Evolutionary conservation across 306 rosid genomes (phyloP), one percentile per base, ranked within the genome.

Genomic region (Dalbergia cultrata): DNA sequence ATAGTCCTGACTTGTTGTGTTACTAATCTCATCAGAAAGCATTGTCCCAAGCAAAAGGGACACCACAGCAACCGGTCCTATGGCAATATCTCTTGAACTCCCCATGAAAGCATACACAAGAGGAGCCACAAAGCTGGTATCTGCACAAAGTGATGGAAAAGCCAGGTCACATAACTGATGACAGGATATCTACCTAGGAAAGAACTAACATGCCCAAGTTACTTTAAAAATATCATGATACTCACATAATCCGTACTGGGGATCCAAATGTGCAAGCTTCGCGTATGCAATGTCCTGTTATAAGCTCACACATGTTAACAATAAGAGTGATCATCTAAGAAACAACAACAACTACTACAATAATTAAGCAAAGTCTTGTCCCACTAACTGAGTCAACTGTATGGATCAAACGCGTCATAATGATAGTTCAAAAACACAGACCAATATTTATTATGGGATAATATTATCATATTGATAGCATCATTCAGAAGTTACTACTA

Each of bases 41-140:
- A 82, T 16, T 13, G 84, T 86, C 8, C 98, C 98, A 64, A 93
- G 92, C 84, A 93, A 79, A 52, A 93, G 91, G 44, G 98, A 93
- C 78, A 93, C 97, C 59, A 93, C 98, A 2, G 98, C 98, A 16
- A 90, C 98, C 0, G 98, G 97, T 56, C 98, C 98, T 33, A 93
- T 90, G 3, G 97, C 98, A 19, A 90, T 91, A 72, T 93, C 89
- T 43, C 97, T 89, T 11, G 98, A 93, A 71, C 92, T 93, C n/a
- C 98, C 98, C 98, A 93, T 91, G 76, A 85, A 86, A 2, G 95
- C 93, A 49, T 93, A 93, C 22, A 93, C 87, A 39, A 93, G 91
- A 22, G 98, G 98, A 11, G 92, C 81, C 60, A 93, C 95, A 74
- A 93, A 93, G 73, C 98, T 93, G 0, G 93, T 81, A 56, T 93